Conservation (phyloP, 441 rosid species). For the Manihot esculenta region DNA sequence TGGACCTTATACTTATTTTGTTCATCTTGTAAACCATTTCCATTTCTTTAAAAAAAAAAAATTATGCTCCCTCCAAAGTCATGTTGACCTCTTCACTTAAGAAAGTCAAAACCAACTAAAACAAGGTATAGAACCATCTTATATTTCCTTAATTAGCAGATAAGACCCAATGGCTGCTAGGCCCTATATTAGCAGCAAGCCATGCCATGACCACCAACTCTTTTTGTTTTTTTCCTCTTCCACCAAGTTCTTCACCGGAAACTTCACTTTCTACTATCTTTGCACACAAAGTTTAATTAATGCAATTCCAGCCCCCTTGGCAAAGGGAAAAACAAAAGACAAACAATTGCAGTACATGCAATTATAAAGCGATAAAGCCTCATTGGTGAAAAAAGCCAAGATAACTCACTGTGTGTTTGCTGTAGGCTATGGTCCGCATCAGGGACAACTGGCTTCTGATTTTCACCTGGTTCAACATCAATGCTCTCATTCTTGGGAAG, state of each 20-base stretch:
- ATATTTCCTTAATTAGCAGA: neutral
- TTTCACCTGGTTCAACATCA: constrained; percentile 53
- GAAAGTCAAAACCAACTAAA: no score
- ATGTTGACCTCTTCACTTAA: no score
- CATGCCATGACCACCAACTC: neutral
- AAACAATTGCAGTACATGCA: constrained; percentile 3
- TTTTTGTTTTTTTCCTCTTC: neutral
- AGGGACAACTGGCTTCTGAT: constrained; percentile 21
- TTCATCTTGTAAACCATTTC: no score
- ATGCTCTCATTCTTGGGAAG: constrained; percentile 47
- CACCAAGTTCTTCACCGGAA: neutral
- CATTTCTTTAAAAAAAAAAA: no score
- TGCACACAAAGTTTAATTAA: neutral
- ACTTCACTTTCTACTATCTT: neutral
- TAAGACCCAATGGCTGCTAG: neutral
- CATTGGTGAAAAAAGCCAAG: constrained; percentile 4
- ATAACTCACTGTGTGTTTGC: constrained; percentile 38
- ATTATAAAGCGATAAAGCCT: constrained; percentile 8
- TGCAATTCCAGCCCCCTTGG: neutral
- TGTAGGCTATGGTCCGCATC: constrained; percentile 21
- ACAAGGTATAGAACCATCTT: neutral
- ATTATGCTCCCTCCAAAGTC: no score
- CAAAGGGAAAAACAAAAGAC: neutral
- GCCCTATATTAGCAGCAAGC: neutral
- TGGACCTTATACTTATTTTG: no score